phyloP scores from a whole-genome alignment of 2,329 filamentous ascomycete species.

The Emergomyces pasteurianus region DNA sequence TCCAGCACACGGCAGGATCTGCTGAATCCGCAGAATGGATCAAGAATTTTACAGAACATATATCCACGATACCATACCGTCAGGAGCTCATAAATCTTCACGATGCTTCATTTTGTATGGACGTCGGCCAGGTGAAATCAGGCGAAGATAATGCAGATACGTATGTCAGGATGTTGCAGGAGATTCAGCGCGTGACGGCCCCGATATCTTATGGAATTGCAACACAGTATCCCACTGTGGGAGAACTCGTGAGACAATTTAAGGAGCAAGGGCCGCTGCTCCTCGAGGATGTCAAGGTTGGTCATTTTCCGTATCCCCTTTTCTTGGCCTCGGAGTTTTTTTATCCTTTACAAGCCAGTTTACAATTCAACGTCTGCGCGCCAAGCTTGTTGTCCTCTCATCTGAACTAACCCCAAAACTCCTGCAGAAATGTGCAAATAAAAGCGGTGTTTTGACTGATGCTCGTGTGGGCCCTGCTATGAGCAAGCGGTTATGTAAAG shows the following conservation, averaged over 20 bases:
- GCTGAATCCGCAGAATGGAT: slow-evolving; percentile 64
- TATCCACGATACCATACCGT: slow-evolving; percentile 63
- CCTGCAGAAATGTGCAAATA: slow-evolving; percentile 36
- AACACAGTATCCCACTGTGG: slow-evolving; percentile 47
- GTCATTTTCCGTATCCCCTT: not conserved
- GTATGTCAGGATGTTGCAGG: slow-evolving; percentile 63
- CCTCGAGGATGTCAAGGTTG: slow-evolving; percentile 47
- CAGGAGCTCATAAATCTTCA: slow-evolving; percentile 37
- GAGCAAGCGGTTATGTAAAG: slow-evolving; percentile 37
- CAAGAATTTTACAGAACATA: slow-evolving; percentile 61
- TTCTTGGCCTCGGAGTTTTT: not conserved
- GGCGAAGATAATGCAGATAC: slow-evolving; percentile 56
- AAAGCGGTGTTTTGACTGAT: slow-evolving; percentile 34
- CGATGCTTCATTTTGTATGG: slow-evolving; percentile 60
- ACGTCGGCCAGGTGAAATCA: slow-evolving; percentile 59
- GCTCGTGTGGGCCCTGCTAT: slow-evolving; percentile 36
- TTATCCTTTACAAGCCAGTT: not conserved
- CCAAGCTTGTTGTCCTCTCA: not conserved
- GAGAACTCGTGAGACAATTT: slow-evolving; percentile 48
- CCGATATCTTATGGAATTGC: slow-evolving; percentile 60
- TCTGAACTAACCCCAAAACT: not conserved
- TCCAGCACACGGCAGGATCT: slow-evolving; percentile 54
- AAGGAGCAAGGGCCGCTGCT: slow-evolving; percentile 46
- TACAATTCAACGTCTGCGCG: not conserved
- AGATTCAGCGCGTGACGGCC: slow-evolving; percentile 59